phyloP scores from a whole-genome alignment of 2,329 filamentous ascomycete genomes.

The Cladosporium austrohemisphaericum region DNA sequence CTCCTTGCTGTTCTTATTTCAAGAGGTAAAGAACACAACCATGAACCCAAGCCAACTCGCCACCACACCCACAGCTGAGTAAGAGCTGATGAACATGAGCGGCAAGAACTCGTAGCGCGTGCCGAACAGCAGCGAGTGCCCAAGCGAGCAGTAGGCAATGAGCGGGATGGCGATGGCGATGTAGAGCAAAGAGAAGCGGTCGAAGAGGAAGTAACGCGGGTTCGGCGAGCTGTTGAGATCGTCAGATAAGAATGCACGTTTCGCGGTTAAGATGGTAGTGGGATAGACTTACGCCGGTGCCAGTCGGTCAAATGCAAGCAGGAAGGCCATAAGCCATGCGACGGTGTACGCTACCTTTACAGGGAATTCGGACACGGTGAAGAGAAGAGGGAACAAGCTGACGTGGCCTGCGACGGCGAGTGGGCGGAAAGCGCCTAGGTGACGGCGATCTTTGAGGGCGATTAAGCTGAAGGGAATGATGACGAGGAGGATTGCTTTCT shows the following conservation, averaged over 20 bases:
- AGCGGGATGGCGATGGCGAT: conserved; percentile 85
- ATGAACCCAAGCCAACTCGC: conserved; percentile 94
- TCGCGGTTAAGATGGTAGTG: background rate
- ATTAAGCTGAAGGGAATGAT: conserved; percentile 94
- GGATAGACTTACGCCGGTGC: conserved; percentile 63
- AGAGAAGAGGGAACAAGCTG: conserved; percentile 88
- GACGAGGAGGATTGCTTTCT: conserved; percentile 91
- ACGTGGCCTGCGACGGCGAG: conserved; percentile 92
- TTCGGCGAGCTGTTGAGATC: conserved; percentile 66
- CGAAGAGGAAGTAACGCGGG: conserved; percentile 81
- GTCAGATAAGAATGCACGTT: too few species aligned
- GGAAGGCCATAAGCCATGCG: conserved; percentile 82
- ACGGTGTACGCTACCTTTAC: conserved; percentile 92
- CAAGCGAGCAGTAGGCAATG: conserved; percentile 79
- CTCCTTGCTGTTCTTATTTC: background rate
- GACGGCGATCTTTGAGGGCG: conserved; percentile 81
- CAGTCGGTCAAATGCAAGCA: conserved; percentile 80
- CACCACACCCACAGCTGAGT: conserved; percentile 89
- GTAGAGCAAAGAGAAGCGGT: conserved; percentile 85
- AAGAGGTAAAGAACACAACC: conserved; percentile 72
- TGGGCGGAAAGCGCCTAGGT: conserved; percentile 86
- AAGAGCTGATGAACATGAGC: conserved; percentile 94
- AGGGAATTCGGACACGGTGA: conserved; percentile 87
- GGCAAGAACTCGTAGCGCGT: conserved; percentile 83
- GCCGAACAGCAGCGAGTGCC: conserved; percentile 82